Base-by-base conservation (phyloP, 192 early-diverging fungal genomes). In the Endogone sp. region DNA sequence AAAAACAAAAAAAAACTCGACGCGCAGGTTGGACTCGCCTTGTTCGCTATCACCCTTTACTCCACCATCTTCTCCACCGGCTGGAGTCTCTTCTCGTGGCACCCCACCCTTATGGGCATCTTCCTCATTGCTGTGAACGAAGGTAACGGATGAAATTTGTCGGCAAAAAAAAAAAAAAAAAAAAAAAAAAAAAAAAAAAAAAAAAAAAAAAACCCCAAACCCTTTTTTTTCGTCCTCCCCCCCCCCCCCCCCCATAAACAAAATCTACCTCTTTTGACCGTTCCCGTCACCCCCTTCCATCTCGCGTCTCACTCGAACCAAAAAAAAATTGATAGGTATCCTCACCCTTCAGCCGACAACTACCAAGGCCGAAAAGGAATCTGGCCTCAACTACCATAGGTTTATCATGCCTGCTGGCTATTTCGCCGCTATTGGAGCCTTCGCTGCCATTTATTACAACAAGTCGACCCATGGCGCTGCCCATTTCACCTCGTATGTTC, bases 401-500 rank as follows among this genome's bases (percentile, higher is more conserved):
- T 56, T 56, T 0, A n/a, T 77, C 60, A 75, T 77, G 8, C 37
- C 60, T 20, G 16, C 67, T 16, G 57, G 59, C 16, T 77, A 74
- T 54, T 11, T 69, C 9, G 30, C 61, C 27, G 69, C 58, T 20
- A 61, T 81, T 28, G 22, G 60, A 32, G 79, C 72, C 2, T 70
- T 68, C 20, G 59, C 64, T 3, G 31, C 62, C 2, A 75, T 75
- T 24, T 56, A 59, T 62, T 56, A 61, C 16, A 78, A 78, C 59
- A 81, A 81, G 26, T 13, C 29, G 11, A 29, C 58, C 9, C 27
- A 57, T n/a, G 49, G 66, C 37, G 70, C 67, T 29, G 61, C 57
- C 2, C 79, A 81, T 56, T 77, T 76, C 61, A 71, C 64, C 56
- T 65, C 57, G 69, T 75, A 72, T 30, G 57, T 27, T 8, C 24